A percentile compares a stretch with the other conserved stretches of the same genome.
These are phyloP conservation scores for Hypoxylon sp. DNA, from an alignment of 2,329 filamentous ascomycete species.

Conservation along the genomic window DNA sequence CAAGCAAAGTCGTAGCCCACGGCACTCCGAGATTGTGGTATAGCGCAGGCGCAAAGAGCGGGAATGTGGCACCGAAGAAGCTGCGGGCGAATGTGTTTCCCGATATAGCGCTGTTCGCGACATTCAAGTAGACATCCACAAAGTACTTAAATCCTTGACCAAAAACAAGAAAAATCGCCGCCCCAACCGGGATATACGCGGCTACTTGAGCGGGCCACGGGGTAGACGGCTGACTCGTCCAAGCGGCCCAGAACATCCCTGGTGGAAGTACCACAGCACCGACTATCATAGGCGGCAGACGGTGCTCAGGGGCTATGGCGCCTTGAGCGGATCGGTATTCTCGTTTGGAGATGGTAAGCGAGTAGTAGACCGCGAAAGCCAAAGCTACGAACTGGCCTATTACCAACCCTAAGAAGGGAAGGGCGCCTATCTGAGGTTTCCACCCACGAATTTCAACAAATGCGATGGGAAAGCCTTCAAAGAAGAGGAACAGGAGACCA, in stretches of 20 bases:
- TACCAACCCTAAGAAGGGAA: background rate
- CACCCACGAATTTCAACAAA: background rate
- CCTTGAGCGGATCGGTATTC: background rate
- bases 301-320: constrained; percentile 6
- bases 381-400: background rate
- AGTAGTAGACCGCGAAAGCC: background rate
- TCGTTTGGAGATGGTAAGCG: background rate
- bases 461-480: background rate
- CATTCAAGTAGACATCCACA: constrained; percentile 12
- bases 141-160: constrained; percentile 6
- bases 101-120: constrained; percentile 13
- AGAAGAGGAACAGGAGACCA: background rate
- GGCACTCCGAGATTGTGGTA: constrained; percentile 18
- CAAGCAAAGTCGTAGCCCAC: constrained; percentile 16
- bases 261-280: background rate
- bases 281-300: constrained; percentile 1
- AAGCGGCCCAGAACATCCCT: constrained; percentile 15
- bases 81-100: constrained; percentile 3
- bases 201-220: background rate
- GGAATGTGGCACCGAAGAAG: constrained; percentile 12
- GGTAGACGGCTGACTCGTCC: constrained; percentile 13
- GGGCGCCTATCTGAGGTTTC: background rate
- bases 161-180: background rate
- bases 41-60: constrained; percentile 17
- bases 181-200: background rate